Conservation (phyloP, 345 rosid genomes). For the Rhodomyrtus tomentosa region DNA sequence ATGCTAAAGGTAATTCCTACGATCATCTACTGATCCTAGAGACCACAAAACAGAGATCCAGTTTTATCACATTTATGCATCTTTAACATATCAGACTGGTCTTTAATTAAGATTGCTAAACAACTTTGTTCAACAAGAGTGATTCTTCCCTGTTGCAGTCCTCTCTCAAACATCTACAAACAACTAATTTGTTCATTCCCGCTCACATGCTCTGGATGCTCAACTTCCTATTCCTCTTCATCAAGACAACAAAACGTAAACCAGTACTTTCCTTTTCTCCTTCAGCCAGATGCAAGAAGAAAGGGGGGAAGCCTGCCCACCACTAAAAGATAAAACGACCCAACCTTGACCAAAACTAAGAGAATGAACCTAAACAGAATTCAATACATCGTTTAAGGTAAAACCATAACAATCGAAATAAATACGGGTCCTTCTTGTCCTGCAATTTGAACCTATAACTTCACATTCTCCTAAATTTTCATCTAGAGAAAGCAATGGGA, state of each 20-base stretch:
- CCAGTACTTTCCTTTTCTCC: neutral
- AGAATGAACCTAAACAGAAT: neutral
- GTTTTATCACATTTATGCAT: neutral
- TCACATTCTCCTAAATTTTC: neutral
- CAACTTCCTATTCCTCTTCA: neutral
- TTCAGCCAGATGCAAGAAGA: neutral
- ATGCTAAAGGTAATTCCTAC: neutral
- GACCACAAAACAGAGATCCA: neutral
- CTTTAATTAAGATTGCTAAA: no score
- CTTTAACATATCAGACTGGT: neutral
- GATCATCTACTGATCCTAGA: neutral
- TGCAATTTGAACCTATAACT: neutral
- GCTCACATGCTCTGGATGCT: neutral
- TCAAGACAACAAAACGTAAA: neutral
- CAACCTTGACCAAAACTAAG: neutral
- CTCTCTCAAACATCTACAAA: neutral
- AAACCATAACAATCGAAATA: neutral
- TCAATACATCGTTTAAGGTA: neutral
- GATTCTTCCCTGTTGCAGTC: neutral
- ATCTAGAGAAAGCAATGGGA: neutral
- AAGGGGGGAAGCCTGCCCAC: neutral
- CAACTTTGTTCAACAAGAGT: neutral
- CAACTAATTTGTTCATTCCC: neutral
- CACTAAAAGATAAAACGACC: neutral
- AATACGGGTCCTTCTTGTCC: neutral